Conservation (phyloP, 2,329 filamentous ascomycete species). For the Penicillium sp. region DNA sequence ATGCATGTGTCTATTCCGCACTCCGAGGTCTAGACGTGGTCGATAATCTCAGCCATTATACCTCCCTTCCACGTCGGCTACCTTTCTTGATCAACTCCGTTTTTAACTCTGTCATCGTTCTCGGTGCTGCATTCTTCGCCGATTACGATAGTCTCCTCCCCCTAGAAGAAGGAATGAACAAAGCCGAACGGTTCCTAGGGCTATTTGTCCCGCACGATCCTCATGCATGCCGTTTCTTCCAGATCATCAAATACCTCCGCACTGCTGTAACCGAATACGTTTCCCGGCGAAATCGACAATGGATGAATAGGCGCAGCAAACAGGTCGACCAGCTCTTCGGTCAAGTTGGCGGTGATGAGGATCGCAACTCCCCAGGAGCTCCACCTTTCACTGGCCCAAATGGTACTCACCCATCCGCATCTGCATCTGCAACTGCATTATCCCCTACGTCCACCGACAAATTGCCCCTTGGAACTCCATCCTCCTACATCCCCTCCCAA, state of each 20-base stretch:
- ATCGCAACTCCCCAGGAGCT: conserved; percentile 7
- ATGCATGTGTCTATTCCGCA: conserved; percentile 47
- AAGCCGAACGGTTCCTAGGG: conserved; percentile 34
- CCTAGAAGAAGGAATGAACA: conserved; percentile 33
- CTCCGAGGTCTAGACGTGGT: conserved; percentile 42
- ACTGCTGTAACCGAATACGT: conserved; percentile 39
- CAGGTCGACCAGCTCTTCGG: conserved; percentile 46
- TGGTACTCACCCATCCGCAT: conserved; percentile 4
- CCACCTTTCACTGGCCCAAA: conserved; percentile 3
- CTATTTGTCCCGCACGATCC: conserved; percentile 38
- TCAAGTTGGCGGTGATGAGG: conserved; percentile 27
- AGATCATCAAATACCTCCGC: conserved; percentile 43
- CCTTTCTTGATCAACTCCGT: conserved; percentile 49
- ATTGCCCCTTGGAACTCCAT: conserved; percentile 7
- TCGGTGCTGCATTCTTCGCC: conserved; percentile 47
- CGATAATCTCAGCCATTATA: conserved; percentile 34
- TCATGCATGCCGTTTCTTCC: conserved; percentile 36
- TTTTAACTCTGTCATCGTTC: conserved; percentile 47
- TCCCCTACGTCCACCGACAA: conserved; percentile 28
- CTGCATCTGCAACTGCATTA: conserved; percentile 9
- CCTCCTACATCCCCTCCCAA: conserved; percentile 18
- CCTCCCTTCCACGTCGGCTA: conserved; percentile 42
- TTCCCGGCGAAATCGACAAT: conserved; percentile 36
- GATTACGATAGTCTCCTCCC: conserved; percentile 44
- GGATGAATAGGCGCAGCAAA: conserved; percentile 40